These are phyloP conservation scores for Tolypocladium capitatum DNA, from an alignment of 2,329 filamentous ascomycete genomes.

Conservation along the genomic window DNA sequence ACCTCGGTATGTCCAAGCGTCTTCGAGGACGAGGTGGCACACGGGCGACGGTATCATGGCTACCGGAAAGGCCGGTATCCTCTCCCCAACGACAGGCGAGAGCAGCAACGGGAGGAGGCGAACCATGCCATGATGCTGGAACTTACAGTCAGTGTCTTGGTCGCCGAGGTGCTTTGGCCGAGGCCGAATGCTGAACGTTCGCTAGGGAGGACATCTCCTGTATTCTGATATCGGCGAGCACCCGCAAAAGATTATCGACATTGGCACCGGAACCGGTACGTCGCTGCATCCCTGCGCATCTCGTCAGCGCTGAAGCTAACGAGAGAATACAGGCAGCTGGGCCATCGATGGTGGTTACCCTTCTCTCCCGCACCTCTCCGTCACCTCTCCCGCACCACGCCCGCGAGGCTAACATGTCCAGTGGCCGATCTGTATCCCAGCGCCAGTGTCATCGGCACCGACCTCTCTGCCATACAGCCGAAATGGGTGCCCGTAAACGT, in stretches of 20 bases:
- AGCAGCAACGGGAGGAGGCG: slow-evolving; percentile 32
- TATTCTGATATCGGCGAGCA: slow-evolving; percentile 24
- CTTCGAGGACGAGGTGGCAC: slow-evolving; percentile 18
- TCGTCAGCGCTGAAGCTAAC: neutral
- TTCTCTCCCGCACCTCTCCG: neutral
- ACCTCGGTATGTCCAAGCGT: slow-evolving; percentile 20
- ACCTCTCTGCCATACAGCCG: slow-evolving; percentile 33
- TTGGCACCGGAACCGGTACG: slow-evolving; percentile 36
- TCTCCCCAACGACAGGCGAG: slow-evolving; percentile 31
- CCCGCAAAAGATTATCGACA: slow-evolving; percentile 30
- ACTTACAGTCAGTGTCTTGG: slow-evolving; percentile 16
- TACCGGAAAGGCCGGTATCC: slow-evolving; percentile 31
- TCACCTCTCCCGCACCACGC: neutral
- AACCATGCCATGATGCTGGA: slow-evolving; percentile 33
- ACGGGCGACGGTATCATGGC: slow-evolving; percentile 27
- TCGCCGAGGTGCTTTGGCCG: neutral
- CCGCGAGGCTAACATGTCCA: slow-evolving; percentile 3
- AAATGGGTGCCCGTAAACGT: slow-evolving; percentile 43
- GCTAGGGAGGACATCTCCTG: slow-evolving; percentile 24
- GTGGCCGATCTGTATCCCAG: slow-evolving; percentile 29
- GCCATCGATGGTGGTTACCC: slow-evolving; percentile 30
- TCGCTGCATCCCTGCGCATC: neutral
- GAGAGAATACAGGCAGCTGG: slow-evolving; percentile 28
- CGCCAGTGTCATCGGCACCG: slow-evolving; percentile 26
- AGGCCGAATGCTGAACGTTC: neutral